Conservation (phyloP, 2,329 filamentous ascomycete genomes). For the Diaporthe citriasiana region DNA sequence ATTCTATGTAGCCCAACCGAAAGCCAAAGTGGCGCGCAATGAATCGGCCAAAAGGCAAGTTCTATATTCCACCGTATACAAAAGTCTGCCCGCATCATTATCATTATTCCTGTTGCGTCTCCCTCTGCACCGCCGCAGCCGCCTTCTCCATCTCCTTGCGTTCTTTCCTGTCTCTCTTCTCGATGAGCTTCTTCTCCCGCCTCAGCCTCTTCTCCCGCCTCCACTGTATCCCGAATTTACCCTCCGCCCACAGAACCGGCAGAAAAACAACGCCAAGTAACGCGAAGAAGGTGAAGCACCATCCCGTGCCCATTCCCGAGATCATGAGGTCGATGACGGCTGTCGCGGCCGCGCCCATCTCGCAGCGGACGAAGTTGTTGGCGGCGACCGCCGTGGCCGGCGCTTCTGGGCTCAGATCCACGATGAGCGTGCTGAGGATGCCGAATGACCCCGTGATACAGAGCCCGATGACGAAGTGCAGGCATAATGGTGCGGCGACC, state of each 20-base stretch:
- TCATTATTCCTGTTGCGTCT: background rate
- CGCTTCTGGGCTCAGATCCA: slow-evolving; percentile 73
- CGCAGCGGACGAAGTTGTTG: slow-evolving; percentile 74
- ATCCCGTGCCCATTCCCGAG: slow-evolving; percentile 68
- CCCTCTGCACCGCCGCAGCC: slow-evolving; percentile 7
- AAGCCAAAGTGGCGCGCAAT: background rate
- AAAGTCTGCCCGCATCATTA: background rate
- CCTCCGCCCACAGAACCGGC: slow-evolving; percentile 64
- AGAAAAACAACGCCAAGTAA: slow-evolving; percentile 63
- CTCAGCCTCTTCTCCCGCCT: slow-evolving; percentile 64
- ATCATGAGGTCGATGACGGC: slow-evolving; percentile 73
- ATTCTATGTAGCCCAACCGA: background rate
- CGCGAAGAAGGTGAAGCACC: slow-evolving; percentile 73
- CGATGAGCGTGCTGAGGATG: slow-evolving; percentile 73
- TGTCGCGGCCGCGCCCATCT: slow-evolving; percentile 71
- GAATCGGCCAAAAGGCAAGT: background rate
- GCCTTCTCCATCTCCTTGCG: slow-evolving; percentile 34
- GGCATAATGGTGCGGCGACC: slow-evolving; percentile 67
- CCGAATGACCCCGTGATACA: slow-evolving; percentile 73
- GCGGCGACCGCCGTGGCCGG: slow-evolving; percentile 75
- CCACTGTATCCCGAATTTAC: slow-evolving; percentile 64
- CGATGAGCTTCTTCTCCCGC: slow-evolving; percentile 46
- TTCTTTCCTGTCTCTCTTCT: slow-evolving; percentile 38
- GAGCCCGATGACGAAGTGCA: slow-evolving; percentile 70
- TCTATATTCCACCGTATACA: background rate